Percentiles rank a stretch among this genome's conserved stretches.
phyloP scores from a whole-genome alignment of 1,139 yeast genomes.

The Yamadazyma songkhlaensis region DNA sequence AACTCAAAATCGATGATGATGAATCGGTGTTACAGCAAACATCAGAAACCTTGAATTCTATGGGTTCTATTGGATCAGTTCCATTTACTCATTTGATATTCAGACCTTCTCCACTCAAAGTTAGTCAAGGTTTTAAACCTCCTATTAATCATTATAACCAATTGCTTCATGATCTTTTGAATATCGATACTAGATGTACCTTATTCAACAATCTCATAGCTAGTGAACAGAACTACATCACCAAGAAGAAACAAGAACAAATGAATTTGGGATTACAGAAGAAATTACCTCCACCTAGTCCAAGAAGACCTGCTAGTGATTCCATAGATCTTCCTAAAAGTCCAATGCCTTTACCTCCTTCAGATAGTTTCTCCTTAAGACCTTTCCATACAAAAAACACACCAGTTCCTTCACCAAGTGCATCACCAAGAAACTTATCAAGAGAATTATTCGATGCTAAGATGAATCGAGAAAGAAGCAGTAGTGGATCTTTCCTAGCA shows the following conservation, averaged over 20 bases:
- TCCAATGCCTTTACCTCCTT: constrained; percentile 11
- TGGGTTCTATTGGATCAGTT: constrained; percentile 37
- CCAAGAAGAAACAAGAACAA: constrained; percentile 32
- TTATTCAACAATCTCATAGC: constrained; percentile 26
- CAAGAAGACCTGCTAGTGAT: constrained; percentile 10
- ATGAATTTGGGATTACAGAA: constrained; percentile 24
- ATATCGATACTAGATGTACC: constrained; percentile 21
- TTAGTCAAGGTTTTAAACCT: constrained; percentile 41
- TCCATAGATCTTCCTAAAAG: constrained; percentile 7
- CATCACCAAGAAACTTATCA: constrained; percentile 34
- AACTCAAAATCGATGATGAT: constrained; percentile 14
- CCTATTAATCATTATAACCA: constrained; percentile 28
- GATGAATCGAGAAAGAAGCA: constrained; percentile 16
- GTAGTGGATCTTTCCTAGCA: constrained; percentile 25
- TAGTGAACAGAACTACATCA: constrained; percentile 27
- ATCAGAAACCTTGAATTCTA: constrained; percentile 26
- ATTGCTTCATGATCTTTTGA: constrained; percentile 30
- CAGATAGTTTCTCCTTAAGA: constrained; percentile 37
- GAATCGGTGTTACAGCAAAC: constrained; percentile 11
- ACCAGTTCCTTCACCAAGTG: constrained; percentile 40
- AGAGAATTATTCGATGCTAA: constrained; percentile 13
- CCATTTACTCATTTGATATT: constrained; percentile 43
- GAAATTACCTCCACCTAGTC: constrained; percentile 19
- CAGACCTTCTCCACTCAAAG: constrained; percentile 39
- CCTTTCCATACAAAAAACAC: constrained; percentile 44